Percentiles rank a stretch among this genome's conserved stretches.
phyloP scores from a whole-genome alignment of 345 rosid species.

The Zanthoxylum bungeanum region DNA sequence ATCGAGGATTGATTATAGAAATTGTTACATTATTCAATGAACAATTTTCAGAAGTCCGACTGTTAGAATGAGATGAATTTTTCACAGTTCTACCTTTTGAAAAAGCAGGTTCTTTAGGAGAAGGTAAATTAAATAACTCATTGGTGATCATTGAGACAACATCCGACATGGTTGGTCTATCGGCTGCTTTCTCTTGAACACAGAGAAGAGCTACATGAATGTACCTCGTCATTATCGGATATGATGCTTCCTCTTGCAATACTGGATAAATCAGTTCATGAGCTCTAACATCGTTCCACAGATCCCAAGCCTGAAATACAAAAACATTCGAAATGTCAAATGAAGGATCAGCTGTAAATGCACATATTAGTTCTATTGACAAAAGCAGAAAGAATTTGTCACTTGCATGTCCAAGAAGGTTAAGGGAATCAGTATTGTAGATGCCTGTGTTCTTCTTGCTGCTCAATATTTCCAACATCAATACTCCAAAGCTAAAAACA shows the following conservation, averaged over 20 bases:
- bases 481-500: conserved; percentile 8
- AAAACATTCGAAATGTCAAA: neutral
- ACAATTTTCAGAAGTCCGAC: neutral
- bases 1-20: neutral
- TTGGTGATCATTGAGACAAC: neutral
- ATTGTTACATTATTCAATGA: neutral
- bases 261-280: neutral
- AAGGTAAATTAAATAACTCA: neutral
- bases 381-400: neutral
- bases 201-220: neutral
- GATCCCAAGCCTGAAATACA: neutral
- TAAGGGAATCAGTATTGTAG: conserved; percentile 23
- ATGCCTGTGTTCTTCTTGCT: conserved; percentile 48
- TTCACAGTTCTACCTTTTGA: neutral
- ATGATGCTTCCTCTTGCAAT: neutral
- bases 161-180: neutral
- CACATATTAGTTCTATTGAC: neutral
- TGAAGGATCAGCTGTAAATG: neutral
- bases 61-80: neutral
- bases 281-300: neutral
- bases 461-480: conserved; percentile 40
- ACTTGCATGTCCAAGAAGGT: conserved; percentile 30
- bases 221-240: neutral
- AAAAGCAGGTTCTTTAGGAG: neutral
- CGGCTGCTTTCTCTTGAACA: neutral